These are phyloP conservation scores for Puccinia horiana DNA, from an alignment of 1,284 basidiomycete species.

Conservation along the genomic window DNA sequence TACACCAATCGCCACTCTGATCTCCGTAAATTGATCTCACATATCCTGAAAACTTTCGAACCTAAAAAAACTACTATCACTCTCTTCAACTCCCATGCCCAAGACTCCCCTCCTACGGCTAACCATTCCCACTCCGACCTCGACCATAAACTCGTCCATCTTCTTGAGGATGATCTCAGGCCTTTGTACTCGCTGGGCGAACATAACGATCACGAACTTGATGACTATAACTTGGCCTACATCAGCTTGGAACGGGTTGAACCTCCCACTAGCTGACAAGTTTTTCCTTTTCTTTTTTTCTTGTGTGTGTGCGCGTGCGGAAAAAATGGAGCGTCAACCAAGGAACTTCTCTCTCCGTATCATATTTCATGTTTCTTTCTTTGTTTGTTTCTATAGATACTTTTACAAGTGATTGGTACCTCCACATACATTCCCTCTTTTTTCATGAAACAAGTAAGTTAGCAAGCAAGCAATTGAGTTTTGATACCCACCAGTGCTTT, in stretches of 20 bases:
- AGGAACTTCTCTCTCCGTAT: no score
- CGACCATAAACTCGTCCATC: background rate
- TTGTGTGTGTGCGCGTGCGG: no score
- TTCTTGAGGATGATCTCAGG: background rate
- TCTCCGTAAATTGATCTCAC: constrained; percentile 77
- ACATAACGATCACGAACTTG: background rate
- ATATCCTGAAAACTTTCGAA: constrained; percentile 88
- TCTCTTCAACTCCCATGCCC: constrained; percentile 77
- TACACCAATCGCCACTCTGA: constrained; percentile 62
- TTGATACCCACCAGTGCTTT: no score
- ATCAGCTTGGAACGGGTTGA: background rate
- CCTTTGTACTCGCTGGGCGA: background rate
- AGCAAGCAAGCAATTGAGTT: no score
- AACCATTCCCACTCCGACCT: background rate
- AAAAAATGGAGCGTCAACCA: no score
- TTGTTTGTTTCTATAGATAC: no score
- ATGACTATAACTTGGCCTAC: constrained; percentile 14
- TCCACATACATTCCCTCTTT: no score
- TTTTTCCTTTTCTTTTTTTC: no score
- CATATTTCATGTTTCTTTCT: no score
- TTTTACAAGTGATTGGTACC: no score
- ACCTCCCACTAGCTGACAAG: background rate
- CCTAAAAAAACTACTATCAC: constrained; percentile 85
- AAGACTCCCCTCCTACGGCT: background rate
- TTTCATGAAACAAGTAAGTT: no score